Evolutionary conservation across 2,329 filamentous ascomycete genomes (phyloP).

Genomic region (Thielaviopsis punctulata): DNA sequence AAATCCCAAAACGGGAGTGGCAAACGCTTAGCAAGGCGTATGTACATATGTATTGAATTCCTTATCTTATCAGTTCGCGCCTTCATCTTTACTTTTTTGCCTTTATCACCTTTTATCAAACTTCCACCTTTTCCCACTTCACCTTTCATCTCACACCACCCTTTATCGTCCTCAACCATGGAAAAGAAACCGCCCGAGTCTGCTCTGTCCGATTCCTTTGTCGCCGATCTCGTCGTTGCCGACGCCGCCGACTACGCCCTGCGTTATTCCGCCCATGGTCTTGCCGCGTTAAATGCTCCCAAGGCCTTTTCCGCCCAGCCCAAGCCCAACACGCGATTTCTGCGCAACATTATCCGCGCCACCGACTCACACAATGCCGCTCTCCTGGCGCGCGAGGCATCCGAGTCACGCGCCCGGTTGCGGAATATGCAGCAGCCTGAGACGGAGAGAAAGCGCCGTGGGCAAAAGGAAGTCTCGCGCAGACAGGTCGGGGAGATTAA

Average conservation of each 20-base stretch:
- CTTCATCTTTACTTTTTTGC: neutral
- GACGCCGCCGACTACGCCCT: constrained; percentile 61
- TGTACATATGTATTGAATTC: neutral
- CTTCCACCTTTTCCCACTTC: neutral
- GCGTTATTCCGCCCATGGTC: constrained; percentile 57
- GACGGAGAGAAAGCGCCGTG: constrained; percentile 26
- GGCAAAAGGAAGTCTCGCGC: constrained; percentile 20
- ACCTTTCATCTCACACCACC: neutral
- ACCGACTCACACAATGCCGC: constrained; percentile 81
- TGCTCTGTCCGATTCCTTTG: constrained; percentile 54
- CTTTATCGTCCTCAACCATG: neutral
- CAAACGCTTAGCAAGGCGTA: neutral
- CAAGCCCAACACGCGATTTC: constrained; percentile 81
- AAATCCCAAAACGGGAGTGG: neutral
- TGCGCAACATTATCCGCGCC: constrained; percentile 74
- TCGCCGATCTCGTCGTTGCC: constrained; percentile 60
- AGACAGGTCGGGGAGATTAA: constrained; percentile 44
- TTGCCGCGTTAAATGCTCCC: constrained; percentile 41
- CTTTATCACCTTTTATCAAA: neutral
- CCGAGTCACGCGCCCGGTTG: constrained; percentile 58
- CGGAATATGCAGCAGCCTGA: constrained; percentile 37
- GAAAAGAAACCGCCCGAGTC: constrained; percentile 17
- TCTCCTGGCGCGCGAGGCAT: constrained; percentile 65
- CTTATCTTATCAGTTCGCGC: neutral
- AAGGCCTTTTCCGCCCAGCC: constrained; percentile 30